These are phyloP conservation scores for Cladosporium sp. DNA, from an alignment of 2,329 filamentous ascomycete genomes.

Conservation along the genomic window DNA sequence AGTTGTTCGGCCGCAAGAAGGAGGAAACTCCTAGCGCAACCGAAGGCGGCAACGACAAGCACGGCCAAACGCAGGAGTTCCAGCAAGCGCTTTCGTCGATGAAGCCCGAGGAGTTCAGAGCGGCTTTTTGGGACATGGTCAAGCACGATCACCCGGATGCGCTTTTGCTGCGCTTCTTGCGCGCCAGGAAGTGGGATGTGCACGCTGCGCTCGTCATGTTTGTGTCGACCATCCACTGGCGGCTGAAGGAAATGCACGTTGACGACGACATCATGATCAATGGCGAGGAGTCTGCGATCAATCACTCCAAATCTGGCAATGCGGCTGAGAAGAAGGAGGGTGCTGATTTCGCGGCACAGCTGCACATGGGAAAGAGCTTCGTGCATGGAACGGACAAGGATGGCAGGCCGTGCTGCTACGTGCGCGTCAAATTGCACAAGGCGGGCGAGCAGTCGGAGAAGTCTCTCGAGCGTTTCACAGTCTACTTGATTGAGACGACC, in stretches of 20 bases:
- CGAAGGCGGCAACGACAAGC: slow-evolving; percentile 73
- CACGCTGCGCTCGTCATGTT: slow-evolving; percentile 93
- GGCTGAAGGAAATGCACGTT: slow-evolving; percentile 77
- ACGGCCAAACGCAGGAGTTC: slow-evolving; percentile 85
- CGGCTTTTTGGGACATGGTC: slow-evolving; percentile 87
- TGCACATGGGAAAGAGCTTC: slow-evolving; percentile 90
- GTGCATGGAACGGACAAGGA: slow-evolving; percentile 83
- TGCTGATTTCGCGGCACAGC: slow-evolving; percentile 77
- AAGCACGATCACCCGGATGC: slow-evolving; percentile 95
- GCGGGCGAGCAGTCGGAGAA: slow-evolving; percentile 79
- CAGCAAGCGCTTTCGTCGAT: slow-evolving; percentile 75
- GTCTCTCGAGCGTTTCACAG: slow-evolving; percentile 83
- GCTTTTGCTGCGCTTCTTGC: slow-evolving; percentile 75
- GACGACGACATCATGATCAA: slow-evolving; percentile 82
- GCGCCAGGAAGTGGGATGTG: slow-evolving; percentile 94
- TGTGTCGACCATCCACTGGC: slow-evolving; percentile 91
- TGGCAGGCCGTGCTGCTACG: slow-evolving; percentile 82
- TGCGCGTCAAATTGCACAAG: slow-evolving; percentile 78
- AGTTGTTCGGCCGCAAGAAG: slow-evolving; percentile 12
- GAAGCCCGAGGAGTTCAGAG: slow-evolving; percentile 74
- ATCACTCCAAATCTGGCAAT: slow-evolving; percentile 58
- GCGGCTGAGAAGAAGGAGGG: slow-evolving; percentile 65
- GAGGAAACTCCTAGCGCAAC: slow-evolving; percentile 44
- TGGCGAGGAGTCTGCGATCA: slow-evolving; percentile 69
- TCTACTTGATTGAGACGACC: slow-evolving; percentile 93